Evolutionary conservation across 1,284 basidiomycete species (phyloP).

Genomic region (Trichosporon sp.): DNA sequence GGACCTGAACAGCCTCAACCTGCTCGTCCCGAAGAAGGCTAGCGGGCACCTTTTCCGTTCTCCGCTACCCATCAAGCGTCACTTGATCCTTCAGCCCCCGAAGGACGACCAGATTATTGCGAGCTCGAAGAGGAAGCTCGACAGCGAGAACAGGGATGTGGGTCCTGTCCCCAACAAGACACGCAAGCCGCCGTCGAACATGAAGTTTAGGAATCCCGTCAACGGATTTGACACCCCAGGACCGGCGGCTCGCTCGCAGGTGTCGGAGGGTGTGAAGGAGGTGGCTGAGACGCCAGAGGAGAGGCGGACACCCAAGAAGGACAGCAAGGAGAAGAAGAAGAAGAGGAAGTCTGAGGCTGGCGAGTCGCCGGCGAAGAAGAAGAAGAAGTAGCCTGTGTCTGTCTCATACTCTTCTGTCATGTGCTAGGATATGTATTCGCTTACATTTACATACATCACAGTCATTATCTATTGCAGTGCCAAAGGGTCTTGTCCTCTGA

Average conservation of each 20-base stretch:
- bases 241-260: conserved; percentile 13
- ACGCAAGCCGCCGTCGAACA: neutral
- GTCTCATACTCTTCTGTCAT: neutral
- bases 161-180: neutral
- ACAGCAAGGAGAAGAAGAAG: conserved; percentile 21
- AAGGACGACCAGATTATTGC: neutral
- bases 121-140: neutral
- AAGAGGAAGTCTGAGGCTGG: conserved; percentile 21
- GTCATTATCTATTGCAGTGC: conserved; percentile 17
- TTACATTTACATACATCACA: conserved; percentile 1
- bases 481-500: conserved; percentile 37
- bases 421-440: neutral
- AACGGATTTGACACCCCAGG: conserved; percentile 38
- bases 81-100: conserved; percentile 34
- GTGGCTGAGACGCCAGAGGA: conserved; percentile 8
- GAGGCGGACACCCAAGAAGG: neutral
- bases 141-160: neutral
- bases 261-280: neutral
- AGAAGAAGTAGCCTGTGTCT: conserved; percentile 20
- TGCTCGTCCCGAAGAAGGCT: conserved; percentile 36
- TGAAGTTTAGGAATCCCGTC: conserved; percentile 42
- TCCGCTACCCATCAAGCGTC: conserved; percentile 37
- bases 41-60: neutral
- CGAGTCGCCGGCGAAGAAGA: conserved; percentile 29
- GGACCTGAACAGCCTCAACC: conserved; percentile 41